Conservation (phyloP, 495 filamentous ascomycete species). For the Venustampulla echinocandica region DNA sequence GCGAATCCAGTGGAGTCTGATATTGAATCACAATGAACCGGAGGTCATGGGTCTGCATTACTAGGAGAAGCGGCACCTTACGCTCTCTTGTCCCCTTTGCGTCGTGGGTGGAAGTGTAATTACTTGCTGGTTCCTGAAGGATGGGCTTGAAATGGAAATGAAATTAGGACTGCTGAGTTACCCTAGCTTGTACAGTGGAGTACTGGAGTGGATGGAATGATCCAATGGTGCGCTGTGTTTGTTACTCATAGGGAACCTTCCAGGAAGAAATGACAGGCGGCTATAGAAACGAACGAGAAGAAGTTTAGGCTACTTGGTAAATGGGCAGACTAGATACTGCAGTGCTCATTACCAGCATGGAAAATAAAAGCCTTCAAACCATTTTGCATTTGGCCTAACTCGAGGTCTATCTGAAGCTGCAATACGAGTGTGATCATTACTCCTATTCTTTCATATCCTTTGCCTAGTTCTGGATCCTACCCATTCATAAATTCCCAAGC, state of each 20-base stretch:
- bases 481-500: too few species aligned
- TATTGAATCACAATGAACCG: constrained; percentile 7
- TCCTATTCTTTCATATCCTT: too few species aligned
- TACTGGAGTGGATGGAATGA: neutral
- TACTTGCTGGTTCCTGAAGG: too few species aligned
- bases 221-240: neutral
- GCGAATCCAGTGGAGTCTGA: constrained; percentile 6
- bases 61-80: neutral
- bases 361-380: constrained; percentile 4
- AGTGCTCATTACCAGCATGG: neutral
- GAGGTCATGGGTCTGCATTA: neutral
- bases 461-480: too few species aligned
- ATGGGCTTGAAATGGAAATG: too few species aligned
- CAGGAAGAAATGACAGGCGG: neutral
- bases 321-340: neutral
- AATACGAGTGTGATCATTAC: too few species aligned
- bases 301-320: neutral
- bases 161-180: too few species aligned
- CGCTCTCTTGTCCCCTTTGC: neutral
- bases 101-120: neutral
- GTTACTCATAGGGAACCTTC: neutral
- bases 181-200: neutral
- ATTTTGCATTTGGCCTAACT: neutral
- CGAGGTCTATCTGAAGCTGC: too few species aligned
- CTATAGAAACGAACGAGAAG: neutral